These are phyloP conservation scores for Rhodomyrtus psidioides DNA, from an alignment of 441 rosid genomes.

Conservation along the genomic window DNA sequence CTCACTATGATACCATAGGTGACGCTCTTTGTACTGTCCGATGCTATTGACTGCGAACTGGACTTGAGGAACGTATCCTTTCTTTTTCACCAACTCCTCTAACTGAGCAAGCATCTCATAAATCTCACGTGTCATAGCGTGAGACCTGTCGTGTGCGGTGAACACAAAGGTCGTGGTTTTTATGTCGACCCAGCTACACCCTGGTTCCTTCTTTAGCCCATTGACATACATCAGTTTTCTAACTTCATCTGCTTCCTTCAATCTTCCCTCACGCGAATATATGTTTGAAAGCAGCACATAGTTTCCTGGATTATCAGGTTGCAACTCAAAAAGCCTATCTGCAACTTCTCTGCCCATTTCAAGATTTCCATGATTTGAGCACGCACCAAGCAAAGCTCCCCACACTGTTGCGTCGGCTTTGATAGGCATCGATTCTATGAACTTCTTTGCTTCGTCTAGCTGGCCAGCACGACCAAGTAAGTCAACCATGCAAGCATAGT, in stretches of 20 bases:
- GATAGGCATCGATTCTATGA: conserved; percentile 26
- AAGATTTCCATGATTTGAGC: conserved; percentile 21
- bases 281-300: conserved; percentile 31
- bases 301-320: conserved; percentile 36
- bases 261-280: conserved; percentile 18
- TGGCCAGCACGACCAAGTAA: conserved; percentile 30
- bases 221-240: conserved; percentile 30
- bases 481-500: conserved; percentile 40
- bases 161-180: conserved; percentile 22
- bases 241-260: conserved; percentile 30
- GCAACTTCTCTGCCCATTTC: conserved; percentile 31
- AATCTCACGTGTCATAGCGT: conserved; percentile 18
- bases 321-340: conserved; percentile 30
- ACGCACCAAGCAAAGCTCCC: conserved; percentile 36
- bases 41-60: conserved; percentile 12
- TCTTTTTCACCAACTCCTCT: conserved; percentile 17
- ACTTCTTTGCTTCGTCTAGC: conserved; percentile 26
- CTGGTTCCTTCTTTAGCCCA: conserved; percentile 25
- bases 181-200: conserved; percentile 31
- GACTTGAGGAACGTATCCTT: conserved; percentile 15
- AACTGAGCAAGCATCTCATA: conserved; percentile 16
- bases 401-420: conserved; percentile 20
- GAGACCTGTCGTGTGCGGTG: conserved; percentile 25
- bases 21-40: conserved; percentile 8
- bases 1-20: conserved; percentile 32